Evolutionary conservation across 2,329 filamentous ascomycete genomes (phyloP), one percentile per base, ranked within the genome.

Genomic region (Epichloe aotearoae): DNA sequence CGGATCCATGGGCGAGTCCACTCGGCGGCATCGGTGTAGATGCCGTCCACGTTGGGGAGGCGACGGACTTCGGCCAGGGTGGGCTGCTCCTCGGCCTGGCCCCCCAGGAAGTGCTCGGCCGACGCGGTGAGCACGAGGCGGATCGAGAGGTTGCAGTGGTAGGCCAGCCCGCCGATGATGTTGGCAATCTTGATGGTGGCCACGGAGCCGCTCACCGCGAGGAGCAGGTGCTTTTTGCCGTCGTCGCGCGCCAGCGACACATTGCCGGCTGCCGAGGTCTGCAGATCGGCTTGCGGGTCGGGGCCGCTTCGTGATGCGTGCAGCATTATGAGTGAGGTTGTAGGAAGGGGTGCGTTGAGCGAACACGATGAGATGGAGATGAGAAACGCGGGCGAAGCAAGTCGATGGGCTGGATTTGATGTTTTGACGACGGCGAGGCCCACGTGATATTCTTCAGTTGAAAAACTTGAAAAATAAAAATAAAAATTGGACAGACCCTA

Each of bases 11-110:
- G 80, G 12, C 73, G 68, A 2, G 67, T 71, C 89, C 90, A 96
- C 66, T 97, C 93, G 56, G 90, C 86, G n/a, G 80, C 78, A 62
- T 97, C 88, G 8, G 76, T 72, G 66, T 95, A 90, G 46, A 96
- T 75, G 19, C 75, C 86, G 42, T 94, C 88, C 6, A 97, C 86
- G 56, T 85, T 83, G 3, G 82, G 79, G 5, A 87, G 67, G 3
- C 66, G 59, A 12, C 71, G 66, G 4, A 96, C 69, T 1, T 75
- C 67, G 0, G 73, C 67, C 2, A 93, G 64, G 1, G 75, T 71
- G 0, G 90, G 88, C 64, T 96, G 88, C 65, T 96, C 90, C 3
- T 66, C 62, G 36, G 81, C 79, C 63, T 95, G 87, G 30, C 84
- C 86, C 73, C 73, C 72, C 0, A 97, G 79, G 64, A 97, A 97